Percentiles rank a stretch among this genome's conserved stretches.
Evolutionary conservation across 768 basidiomycete genomes (phyloP).

Genomic region (Hypholoma sublateritium): DNA sequence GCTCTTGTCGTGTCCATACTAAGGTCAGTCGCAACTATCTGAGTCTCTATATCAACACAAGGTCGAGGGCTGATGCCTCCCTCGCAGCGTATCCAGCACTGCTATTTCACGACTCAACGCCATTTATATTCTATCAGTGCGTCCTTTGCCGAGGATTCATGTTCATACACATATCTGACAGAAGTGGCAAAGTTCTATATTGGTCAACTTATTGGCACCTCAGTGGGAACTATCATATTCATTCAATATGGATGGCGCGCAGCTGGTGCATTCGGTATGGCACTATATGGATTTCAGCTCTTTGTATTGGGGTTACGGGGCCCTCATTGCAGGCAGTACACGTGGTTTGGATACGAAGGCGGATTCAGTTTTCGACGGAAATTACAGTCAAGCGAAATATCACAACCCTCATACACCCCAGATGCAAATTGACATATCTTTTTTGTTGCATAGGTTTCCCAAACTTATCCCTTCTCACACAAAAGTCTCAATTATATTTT

Average conservation of each 20-base stretch:
- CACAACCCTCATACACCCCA: not conserved
- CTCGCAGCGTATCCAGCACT: conserved; percentile 22
- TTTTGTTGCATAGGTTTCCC: no score
- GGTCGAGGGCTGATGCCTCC: not conserved
- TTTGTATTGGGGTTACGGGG: conserved; percentile 39
- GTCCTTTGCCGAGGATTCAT: conserved; percentile 11
- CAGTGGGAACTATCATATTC: conserved; percentile 65
- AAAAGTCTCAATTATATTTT: no score
- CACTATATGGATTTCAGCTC: conserved; percentile 49
- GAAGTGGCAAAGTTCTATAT: conserved; percentile 43
- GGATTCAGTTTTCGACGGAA: conserved; percentile 1
- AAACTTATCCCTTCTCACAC: no score
- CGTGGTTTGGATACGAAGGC: conserved; percentile 18
- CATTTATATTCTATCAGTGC: conserved; percentile 57
- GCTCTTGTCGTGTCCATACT: conserved; percentile 48
- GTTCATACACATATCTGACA: not conserved
- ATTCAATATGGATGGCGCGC: conserved; percentile 65
- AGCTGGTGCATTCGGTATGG: conserved; percentile 52
- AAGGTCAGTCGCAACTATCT: not conserved
- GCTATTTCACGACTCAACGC: conserved; percentile 68
- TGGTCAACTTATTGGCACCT: conserved; percentile 75
- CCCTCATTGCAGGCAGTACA: conserved; percentile 11
- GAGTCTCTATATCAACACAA: not conserved
- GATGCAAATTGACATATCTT: not conserved
- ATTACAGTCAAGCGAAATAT: not conserved